Conservation (phyloP, 768 basidiomycete genomes). For the Russula olivacea region DNA sequence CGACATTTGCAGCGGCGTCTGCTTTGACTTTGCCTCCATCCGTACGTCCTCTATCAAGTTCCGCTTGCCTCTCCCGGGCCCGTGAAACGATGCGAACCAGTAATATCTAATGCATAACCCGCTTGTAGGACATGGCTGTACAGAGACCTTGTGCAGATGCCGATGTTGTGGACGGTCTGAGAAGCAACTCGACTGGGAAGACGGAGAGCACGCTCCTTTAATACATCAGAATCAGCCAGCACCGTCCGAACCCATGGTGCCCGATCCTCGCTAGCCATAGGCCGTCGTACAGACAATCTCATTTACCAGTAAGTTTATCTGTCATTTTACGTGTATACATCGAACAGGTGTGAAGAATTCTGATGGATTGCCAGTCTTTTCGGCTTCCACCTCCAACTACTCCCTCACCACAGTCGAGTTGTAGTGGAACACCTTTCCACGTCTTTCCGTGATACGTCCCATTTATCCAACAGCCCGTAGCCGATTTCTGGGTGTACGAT, state of each 20-base stretch:
- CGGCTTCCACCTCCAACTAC: not conserved
- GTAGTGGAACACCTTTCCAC: not conserved
- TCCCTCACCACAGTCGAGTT: not conserved
- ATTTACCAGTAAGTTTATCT: not conserved
- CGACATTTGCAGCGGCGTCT: conserved; percentile 16
- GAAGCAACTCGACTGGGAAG: not conserved
- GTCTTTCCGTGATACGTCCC: not conserved
- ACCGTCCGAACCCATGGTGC: conserved; percentile 5
- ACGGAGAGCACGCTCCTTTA: conserved; percentile 15
- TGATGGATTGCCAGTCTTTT: not conserved
- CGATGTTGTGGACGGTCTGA: not conserved
- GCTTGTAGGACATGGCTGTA: conserved; percentile 7
- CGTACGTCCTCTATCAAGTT: conserved; percentile 8
- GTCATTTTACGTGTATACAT: not conserved
- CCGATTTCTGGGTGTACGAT: not conserved
- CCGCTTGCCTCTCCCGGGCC: not conserved
- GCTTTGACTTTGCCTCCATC: conserved; percentile 15
- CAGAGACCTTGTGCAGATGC: conserved; percentile 12
- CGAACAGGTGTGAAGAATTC: not conserved
- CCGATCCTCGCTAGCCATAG: not conserved
- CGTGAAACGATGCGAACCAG: not conserved
- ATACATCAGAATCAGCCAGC: conserved; percentile 14
- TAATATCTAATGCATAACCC: not conserved
- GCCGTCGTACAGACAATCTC: not conserved
- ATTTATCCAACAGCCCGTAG: not conserved